These are phyloP conservation scores for Cydonia oblonga DNA, from an alignment of 331 rosid genomes.

Conservation along the genomic window DNA sequence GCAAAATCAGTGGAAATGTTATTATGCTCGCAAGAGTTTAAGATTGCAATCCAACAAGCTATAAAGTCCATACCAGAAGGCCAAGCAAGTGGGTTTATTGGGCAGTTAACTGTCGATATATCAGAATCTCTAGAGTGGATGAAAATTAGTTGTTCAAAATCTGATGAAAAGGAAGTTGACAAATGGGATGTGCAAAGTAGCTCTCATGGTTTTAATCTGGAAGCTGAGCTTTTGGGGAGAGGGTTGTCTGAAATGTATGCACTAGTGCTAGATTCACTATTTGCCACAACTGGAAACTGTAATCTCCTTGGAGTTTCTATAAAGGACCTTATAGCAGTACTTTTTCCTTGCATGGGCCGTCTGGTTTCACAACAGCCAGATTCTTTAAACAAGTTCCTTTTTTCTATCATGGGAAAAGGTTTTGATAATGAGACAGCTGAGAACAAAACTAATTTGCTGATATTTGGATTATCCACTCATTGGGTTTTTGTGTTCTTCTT, in stretches of 20 bases:
- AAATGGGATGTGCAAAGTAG: neutral
- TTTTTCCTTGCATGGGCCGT: slow-evolving; percentile 53
- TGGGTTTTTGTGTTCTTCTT: slow-evolving; percentile 75
- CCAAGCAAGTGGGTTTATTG: slow-evolving; percentile 59
- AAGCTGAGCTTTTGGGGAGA: slow-evolving; percentile 62
- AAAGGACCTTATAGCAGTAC: slow-evolving; percentile 40
- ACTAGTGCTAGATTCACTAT: slow-evolving; percentile 54
- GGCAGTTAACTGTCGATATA: slow-evolving; percentile 48
- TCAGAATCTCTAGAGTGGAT: slow-evolving; percentile 68
- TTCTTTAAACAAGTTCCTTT: slow-evolving; percentile 44
- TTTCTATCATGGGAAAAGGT: slow-evolving; percentile 33
- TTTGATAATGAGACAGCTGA: slow-evolving; percentile 22
- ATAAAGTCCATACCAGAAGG: slow-evolving; percentile 77
- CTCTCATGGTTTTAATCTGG: slow-evolving; percentile 26
- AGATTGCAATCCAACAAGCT: slow-evolving; percentile 41
- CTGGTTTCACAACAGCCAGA: slow-evolving; percentile 49
- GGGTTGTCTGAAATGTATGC: slow-evolving; percentile 70
- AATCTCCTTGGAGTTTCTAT: slow-evolving; percentile 45
- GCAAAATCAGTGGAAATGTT: slow-evolving; percentile 57
- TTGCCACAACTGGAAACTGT: slow-evolving; percentile 58
- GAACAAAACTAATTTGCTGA: slow-evolving; percentile 29
- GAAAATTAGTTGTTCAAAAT: slow-evolving; percentile 24
- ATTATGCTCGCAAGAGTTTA: slow-evolving; percentile 48
- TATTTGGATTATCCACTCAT: slow-evolving; percentile 44
- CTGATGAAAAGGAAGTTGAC: slow-evolving; percentile 22